Base-by-base conservation (phyloP, 2,329 filamentous ascomycete genomes). In the Chrysoporthe austroafricana region DNA sequence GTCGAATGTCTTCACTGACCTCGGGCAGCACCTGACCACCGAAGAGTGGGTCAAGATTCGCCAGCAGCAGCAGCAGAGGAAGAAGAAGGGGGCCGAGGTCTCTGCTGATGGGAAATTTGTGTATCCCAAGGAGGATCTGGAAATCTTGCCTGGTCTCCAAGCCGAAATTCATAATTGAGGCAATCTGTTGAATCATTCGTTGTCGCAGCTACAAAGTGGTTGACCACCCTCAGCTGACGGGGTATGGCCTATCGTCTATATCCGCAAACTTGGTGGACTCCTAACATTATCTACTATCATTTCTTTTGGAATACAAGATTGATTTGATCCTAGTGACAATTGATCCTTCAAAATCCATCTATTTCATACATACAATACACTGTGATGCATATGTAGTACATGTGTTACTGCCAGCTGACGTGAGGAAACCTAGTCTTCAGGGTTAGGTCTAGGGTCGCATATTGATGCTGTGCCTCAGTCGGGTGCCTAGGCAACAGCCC, bases 11-110 rank as follows among this genome's bases (percentile, higher is more conserved):
- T 80, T 80, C 52, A 80, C 79, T 0, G 76, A 79, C 68, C 69
- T 80, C n/a, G 78, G 77, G 0, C 75, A 80, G 66, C 77, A 80
- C 62, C 71, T 81, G 4, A 81, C 78, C 0, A 79, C 75, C 1
- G 76, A 80, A 72, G 71, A 80, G 70, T 81, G 79, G 78, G 78
- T 80, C 2, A 77, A 75, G 62, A 76, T 77, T 4, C 72, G 79
- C 39, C 79, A 80, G 72, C 78, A 77, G 16, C 80, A 82, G 72
- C 80, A 82, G 71, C 79, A 81, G 73, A 74, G 80, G 32, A 76
- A 74, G 43, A 76, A 74, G 44, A 71, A 71, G 26, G 74, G 73
- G 9, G 74, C 76, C 1, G 77, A 77, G 69, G 73, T 82, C 43
- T 74, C 75, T 0, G 70, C 72, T 13, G 76, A 79, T 63, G 79